A percentile compares a stretch with the other conserved stretches of the same genome.
Evolutionary conservation across 352 stramenopile genomes (phyloP).

Genomic region (Discostella stelligera): DNA sequence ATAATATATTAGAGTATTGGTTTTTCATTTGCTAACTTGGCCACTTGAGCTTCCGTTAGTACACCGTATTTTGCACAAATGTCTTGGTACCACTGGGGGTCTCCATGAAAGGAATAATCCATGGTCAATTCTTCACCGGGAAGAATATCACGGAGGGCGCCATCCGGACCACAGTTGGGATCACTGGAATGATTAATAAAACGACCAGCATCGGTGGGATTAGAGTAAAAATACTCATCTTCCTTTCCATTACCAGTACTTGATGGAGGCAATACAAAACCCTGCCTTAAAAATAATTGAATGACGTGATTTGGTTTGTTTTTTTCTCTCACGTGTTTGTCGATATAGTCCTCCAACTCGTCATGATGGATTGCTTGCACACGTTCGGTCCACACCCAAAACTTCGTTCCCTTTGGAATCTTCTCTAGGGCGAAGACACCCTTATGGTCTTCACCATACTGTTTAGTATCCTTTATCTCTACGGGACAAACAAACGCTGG

Average conservation of each 20-base stretch:
- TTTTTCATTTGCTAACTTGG: too few relatives aligned
- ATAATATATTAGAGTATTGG: too few relatives aligned
- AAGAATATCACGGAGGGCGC: constrained; percentile 59
- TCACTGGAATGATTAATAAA: constrained; percentile 39
- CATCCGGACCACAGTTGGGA: constrained; percentile 41
- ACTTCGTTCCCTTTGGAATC: constrained; percentile 35
- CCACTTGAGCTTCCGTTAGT: constrained; percentile 27
- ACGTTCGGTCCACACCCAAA: constrained; percentile 38
- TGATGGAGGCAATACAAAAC: constrained; percentile 43
- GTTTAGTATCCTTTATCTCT: constrained; percentile 14
- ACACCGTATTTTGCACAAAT: constrained; percentile 36
- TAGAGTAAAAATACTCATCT: constrained; percentile 34
- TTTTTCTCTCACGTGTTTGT: constrained; percentile 3
- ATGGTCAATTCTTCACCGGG: constrained; percentile 80
- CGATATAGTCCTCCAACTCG: constrained; percentile 26
- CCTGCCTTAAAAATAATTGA: constrained; percentile 29
- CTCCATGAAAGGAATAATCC: constrained; percentile 67
- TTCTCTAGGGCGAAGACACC: constrained; percentile 25
- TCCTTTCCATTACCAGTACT: too few relatives aligned
- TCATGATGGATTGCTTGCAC: constrained; percentile 29
- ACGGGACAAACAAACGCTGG: constrained; percentile 11
- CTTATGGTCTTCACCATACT: constrained; percentile 23
- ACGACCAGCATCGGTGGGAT: constrained; percentile 33
- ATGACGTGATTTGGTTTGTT: constrained; percentile 10
- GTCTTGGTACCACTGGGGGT: constrained; percentile 33